Evolutionary conservation across 192 early-diverging fungal genomes (phyloP).

Genomic region (Linnemannia zychae): DNA sequence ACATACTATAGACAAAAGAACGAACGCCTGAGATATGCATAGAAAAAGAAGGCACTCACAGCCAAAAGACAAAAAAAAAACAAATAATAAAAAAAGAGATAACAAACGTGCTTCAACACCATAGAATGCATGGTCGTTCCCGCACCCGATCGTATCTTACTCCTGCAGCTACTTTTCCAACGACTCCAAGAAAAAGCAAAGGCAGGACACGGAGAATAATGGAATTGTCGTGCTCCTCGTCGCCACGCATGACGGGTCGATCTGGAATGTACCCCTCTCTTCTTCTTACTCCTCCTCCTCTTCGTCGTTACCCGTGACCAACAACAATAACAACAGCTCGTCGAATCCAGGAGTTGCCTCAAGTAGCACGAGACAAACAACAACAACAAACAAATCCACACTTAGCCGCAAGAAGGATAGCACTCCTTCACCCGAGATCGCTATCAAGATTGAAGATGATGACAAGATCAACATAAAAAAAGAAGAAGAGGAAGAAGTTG

Average conservation of each 20-base stretch:
- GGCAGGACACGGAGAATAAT: neutral
- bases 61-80: neutral
- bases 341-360: neutral
- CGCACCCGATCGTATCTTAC: constrained; percentile 23
- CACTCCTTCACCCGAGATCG: neutral
- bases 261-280: constrained; percentile 19
- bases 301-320: neutral
- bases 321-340: neutral
- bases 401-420: neutral
- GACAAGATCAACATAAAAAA: neutral
- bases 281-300: no score
- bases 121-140: constrained; percentile 30
- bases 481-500: constrained; percentile 26
- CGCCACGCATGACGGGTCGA: constrained; percentile 24
- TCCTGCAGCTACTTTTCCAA: constrained; percentile 14
- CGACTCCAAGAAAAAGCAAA: neutral
- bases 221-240: neutral
- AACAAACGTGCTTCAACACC: neutral
- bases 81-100: neutral
- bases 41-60: no score
- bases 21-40: no score
- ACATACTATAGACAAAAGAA: neutral
- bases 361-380: neutral
- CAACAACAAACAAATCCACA: neutral
- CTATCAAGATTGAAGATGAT: constrained; percentile 27